Evolutionary conservation across 1,284 basidiomycete genomes (phyloP).

Genomic region (Pseudozyma sp.): DNA sequence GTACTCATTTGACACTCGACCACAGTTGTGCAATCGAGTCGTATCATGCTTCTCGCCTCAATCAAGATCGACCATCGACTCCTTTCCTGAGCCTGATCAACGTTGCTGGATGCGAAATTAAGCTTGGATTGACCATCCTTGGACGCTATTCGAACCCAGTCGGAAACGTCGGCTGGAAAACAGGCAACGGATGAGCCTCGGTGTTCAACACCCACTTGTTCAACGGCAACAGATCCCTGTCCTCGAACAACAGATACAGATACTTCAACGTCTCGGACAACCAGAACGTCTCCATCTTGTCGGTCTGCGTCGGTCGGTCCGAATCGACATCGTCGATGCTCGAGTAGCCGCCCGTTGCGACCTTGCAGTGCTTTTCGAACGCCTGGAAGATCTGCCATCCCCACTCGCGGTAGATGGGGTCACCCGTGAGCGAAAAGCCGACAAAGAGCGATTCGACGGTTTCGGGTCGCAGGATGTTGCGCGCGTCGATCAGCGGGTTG

Average conservation of each 20-base stretch:
- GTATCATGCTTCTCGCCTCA: too few species aligned
- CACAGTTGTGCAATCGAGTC: too few species aligned
- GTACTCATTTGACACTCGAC: too few species aligned
- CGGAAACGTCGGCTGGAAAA: slow-evolving; percentile 56
- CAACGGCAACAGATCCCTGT: slow-evolving; percentile 76
- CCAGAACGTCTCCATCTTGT: slow-evolving; percentile 88
- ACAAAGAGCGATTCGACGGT: slow-evolving; percentile 93
- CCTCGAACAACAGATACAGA: slow-evolving; percentile 87
- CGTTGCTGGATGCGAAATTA: too few species aligned
- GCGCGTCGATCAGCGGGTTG: slow-evolving; percentile 78
- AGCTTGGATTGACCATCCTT: too few species aligned
- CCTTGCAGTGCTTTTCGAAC: slow-evolving; percentile 83
- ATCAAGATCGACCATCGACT: too few species aligned
- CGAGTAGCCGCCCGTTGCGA: slow-evolving; percentile 84
- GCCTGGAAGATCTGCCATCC: slow-evolving; percentile 92
- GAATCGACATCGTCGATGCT: slow-evolving; percentile 80
- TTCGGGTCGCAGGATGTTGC: slow-evolving; percentile 89
- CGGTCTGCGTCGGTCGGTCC: slow-evolving; percentile 76
- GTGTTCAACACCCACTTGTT: slow-evolving; percentile 85
- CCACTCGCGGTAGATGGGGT: slow-evolving; percentile 81
- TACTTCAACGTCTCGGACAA: slow-evolving; percentile 93
- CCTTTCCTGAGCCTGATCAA: too few species aligned
- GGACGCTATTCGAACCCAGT: slow-evolving; percentile 36
- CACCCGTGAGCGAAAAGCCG: slow-evolving; percentile 84
- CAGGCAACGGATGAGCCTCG: slow-evolving; percentile 70